These are phyloP conservation scores for Phytophthora sp. DNA, from an alignment of 352 stramenopile genomes.

Conservation along the genomic window DNA sequence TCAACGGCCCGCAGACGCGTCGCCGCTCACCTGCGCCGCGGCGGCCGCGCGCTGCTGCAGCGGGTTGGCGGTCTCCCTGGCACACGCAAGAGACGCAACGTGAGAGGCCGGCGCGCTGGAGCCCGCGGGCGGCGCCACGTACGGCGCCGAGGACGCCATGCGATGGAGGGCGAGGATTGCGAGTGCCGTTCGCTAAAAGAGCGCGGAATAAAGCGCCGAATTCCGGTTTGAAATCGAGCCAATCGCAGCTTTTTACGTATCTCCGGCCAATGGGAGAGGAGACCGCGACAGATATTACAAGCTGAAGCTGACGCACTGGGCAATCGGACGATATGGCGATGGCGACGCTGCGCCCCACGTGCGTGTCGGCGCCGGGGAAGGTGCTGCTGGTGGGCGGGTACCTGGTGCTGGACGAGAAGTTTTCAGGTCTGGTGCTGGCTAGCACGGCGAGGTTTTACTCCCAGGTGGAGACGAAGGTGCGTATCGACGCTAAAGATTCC, in stretches of 20 bases:
- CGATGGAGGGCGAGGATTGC: neutral
- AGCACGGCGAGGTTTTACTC: constrained; percentile 94
- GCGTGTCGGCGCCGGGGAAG: constrained; percentile 96
- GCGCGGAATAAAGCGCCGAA: constrained; percentile 19
- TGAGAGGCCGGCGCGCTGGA: constrained; percentile 4
- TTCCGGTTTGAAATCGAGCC: neutral
- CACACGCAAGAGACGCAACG: constrained; percentile 8
- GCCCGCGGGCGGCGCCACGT: constrained; percentile 6
- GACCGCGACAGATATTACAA: neutral
- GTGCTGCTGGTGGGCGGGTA: constrained; percentile 96
- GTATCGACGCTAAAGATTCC: neutral
- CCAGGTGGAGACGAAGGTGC: constrained; percentile 51
- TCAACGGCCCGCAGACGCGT: no score
- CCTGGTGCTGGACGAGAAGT: constrained; percentile 92
- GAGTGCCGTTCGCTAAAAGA: constrained; percentile 17
- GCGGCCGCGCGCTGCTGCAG: constrained; percentile 70
- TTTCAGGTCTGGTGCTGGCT: constrained; percentile 91
- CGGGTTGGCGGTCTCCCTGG: constrained; percentile 28
- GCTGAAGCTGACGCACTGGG: constrained; percentile 3
- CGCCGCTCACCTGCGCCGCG: constrained; percentile 58
- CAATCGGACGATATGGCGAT: constrained; percentile 4
- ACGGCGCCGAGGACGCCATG: constrained; percentile 37
- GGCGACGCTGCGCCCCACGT: constrained; percentile 11
- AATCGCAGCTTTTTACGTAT: constrained; percentile 19
- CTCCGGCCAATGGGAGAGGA: constrained; percentile 6